A percentile compares a stretch with the other conserved stretches of the same genome.
Evolutionary conservation across 306 rosid genomes (phyloP).

Genomic region (Arachis stenosperma): DNA sequence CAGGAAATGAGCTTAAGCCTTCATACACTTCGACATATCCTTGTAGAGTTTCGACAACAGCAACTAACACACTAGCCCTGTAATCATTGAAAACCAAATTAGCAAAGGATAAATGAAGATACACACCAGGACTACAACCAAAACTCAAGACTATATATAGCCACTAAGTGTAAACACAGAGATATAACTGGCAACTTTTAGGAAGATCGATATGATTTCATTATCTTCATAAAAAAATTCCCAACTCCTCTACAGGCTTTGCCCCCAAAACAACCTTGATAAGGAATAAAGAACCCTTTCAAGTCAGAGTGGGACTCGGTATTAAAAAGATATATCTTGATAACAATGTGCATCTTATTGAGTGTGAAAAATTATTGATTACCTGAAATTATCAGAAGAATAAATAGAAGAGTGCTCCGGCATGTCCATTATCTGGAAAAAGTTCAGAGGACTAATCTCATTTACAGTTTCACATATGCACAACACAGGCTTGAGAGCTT

Average conservation of each 20-base stretch:
- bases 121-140: slow-evolving; percentile 19
- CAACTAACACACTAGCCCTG: slow-evolving; percentile 75
- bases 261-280: no score
- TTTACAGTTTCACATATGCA: slow-evolving; percentile 46
- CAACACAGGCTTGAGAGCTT: slow-evolving; percentile 58
- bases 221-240: slow-evolving; percentile 2
- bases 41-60: slow-evolving; percentile 63
- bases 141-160: not conserved
- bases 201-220: no score
- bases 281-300: no score
- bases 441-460: slow-evolving; percentile 65
- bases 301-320: not conserved
- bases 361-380: slow-evolving; percentile 9
- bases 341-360: not conserved
- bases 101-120: slow-evolving; percentile 28
- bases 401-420: slow-evolving; percentile 66
- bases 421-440: slow-evolving; percentile 62
- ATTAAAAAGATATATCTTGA: not conserved
- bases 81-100: slow-evolving; percentile 26
- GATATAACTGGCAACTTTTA: no score
- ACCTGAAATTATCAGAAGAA: slow-evolving; percentile 73
- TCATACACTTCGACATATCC: slow-evolving; percentile 59
- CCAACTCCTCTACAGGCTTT: no score
- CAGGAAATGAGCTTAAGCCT: slow-evolving; percentile 81
- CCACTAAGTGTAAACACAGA: not conserved